Conservation (phyloP, 2,329 filamentous ascomycete genomes). For the Zasmidium angulare region DNA sequence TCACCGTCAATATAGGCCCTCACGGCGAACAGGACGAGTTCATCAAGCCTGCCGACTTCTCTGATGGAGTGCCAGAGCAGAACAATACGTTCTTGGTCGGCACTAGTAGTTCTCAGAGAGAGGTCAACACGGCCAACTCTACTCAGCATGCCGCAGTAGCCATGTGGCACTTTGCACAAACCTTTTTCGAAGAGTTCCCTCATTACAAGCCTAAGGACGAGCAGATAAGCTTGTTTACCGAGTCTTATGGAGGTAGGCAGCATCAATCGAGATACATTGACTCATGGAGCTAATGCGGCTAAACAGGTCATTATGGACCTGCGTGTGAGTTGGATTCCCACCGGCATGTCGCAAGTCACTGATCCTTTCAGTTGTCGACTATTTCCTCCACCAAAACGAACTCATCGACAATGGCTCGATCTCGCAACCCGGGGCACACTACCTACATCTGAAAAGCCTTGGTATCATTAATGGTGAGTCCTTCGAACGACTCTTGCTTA, state of each 20-base stretch:
- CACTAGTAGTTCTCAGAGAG: slow-evolving; percentile 59
- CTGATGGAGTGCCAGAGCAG: slow-evolving; percentile 38
- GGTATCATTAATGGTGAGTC: slow-evolving; percentile 54
- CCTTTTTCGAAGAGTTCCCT: slow-evolving; percentile 42
- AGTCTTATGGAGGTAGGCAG: slow-evolving; percentile 67
- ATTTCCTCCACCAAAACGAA: slow-evolving; percentile 59
- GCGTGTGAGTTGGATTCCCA: too few species aligned
- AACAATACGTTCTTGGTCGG: slow-evolving; percentile 43
- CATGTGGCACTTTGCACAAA: slow-evolving; percentile 65
- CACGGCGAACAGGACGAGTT: slow-evolving; percentile 4
- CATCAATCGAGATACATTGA: too few species aligned
- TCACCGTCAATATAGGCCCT: slow-evolving; percentile 23
- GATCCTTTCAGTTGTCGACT: slow-evolving; percentile 51
- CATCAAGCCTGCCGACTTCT: slow-evolving; percentile 25
- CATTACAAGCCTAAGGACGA: slow-evolving; percentile 46
- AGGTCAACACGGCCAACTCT: slow-evolving; percentile 28
- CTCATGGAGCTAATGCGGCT: too few species aligned
- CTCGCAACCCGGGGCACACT: slow-evolving; percentile 26
- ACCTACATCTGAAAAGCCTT: slow-evolving; percentile 49
- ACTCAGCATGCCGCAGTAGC: slow-evolving; percentile 40
- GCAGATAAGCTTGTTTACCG: slow-evolving; percentile 63
- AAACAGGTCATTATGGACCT: too few species aligned
- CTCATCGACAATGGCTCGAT: slow-evolving; percentile 51
- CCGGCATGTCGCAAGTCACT: neutral
- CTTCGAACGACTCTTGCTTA: too few species aligned